phyloP scores from a whole-genome alignment of 2,329 filamentous ascomycete genomes.

The Pseudogymnoascus sp. region DNA sequence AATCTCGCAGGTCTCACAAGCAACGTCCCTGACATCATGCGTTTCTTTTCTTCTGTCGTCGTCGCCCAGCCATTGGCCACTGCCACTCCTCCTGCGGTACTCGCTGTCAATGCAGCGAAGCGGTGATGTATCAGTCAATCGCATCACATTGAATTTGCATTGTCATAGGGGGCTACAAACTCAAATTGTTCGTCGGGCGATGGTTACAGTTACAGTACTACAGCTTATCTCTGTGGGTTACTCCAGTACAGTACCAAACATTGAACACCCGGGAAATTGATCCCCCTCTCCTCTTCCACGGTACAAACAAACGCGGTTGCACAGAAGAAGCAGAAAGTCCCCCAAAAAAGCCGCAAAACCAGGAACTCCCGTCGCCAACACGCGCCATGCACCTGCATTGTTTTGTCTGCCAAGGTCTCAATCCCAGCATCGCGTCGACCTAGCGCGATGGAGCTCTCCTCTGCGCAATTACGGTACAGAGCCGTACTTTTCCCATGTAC shows the following conservation, averaged over 20 bases:
- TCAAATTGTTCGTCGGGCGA: background rate
- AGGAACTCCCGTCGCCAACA: slow-evolving; percentile 4
- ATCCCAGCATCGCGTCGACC: background rate
- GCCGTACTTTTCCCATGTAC: background rate
- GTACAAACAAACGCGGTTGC: background rate
- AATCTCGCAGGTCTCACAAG: background rate
- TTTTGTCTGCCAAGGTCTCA: background rate
- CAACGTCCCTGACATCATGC: background rate
- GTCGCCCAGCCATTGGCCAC: background rate
- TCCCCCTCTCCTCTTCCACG: background rate
- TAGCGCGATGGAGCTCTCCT: background rate
- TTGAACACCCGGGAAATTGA: background rate
- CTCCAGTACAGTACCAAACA: background rate
- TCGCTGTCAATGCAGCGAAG: background rate
- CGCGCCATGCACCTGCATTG: background rate
- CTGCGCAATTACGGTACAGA: background rate
- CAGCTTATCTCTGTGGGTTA: background rate
- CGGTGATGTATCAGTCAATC: background rate
- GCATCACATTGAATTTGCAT: background rate
- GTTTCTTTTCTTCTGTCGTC: background rate
- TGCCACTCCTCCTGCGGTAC: background rate
- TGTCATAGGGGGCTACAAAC: background rate
- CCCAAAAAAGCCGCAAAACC: background rate
- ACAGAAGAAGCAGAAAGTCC: background rate
- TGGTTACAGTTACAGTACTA: background rate